Conservation (phyloP, 2,329 filamentous ascomycete species). For the Fusarium foetens region DNA sequence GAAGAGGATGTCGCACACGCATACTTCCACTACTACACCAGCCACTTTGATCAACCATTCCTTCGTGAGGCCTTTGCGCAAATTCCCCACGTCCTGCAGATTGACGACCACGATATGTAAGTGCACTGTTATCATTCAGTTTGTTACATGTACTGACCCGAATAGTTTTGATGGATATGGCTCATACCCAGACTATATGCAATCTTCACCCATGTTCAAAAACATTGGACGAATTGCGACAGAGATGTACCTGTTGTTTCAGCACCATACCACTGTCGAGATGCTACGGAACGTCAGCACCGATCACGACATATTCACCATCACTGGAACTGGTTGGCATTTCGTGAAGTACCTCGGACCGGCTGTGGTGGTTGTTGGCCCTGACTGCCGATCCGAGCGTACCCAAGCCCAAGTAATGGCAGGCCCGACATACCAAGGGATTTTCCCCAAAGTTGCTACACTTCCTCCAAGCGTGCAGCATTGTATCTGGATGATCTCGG, state of each 20-base stretch:
- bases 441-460: slow-evolving; percentile 94
- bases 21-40: slow-evolving; percentile 99
- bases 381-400: slow-evolving; percentile 91
- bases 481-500: slow-evolving; percentile 94
- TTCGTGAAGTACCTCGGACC: slow-evolving; percentile 97
- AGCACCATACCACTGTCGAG: slow-evolving; percentile 96
- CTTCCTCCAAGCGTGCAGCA: slow-evolving; percentile 94
- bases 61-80: slow-evolving; percentile 95
- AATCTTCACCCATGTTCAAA: slow-evolving; percentile 96
- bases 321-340: slow-evolving; percentile 98
- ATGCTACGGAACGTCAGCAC: slow-evolving; percentile 89
- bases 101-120: slow-evolving; percentile 98
- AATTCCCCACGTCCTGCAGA: slow-evolving; percentile 90
- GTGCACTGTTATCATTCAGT: slow-evolving; percentile 50
- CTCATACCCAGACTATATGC: slow-evolving; percentile 98
- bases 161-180: slow-evolving; percentile 93
- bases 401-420: slow-evolving; percentile 93
- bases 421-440: slow-evolving; percentile 94
- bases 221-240: slow-evolving; percentile 96
- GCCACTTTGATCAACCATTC: slow-evolving; percentile 97
- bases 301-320: slow-evolving; percentile 92
- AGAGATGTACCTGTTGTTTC: slow-evolving; percentile 98
- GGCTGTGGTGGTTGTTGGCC: slow-evolving; percentile 87
- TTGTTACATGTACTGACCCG: slow-evolving; percentile 22
- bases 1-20: slow-evolving; percentile 96